Evolutionary conservation across 345 rosid species (phyloP).

Genomic region (Hibiscus mutabilis): DNA sequence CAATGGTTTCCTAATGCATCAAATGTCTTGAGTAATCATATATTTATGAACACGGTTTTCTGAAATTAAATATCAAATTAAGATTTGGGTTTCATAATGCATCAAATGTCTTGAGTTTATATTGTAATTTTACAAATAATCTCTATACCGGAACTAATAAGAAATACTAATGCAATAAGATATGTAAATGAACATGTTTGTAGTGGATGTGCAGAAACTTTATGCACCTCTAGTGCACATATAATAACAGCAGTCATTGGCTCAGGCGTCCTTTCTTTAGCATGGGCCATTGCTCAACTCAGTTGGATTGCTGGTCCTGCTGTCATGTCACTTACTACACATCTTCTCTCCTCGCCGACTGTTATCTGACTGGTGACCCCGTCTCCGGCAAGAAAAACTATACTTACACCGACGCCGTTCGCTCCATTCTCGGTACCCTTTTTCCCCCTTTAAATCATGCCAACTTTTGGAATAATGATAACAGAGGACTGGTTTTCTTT

Average conservation of each 20-base stretch:
- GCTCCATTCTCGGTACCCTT: constrained; percentile 55
- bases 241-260: constrained; percentile 84
- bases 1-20: too few species aligned
- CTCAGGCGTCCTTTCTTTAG: constrained; percentile 77
- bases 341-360: constrained; percentile 59
- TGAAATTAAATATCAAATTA: too few species aligned
- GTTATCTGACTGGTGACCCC: constrained; percentile 60
- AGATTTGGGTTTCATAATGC: too few species aligned
- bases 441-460: not conserved
- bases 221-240: constrained; percentile 86
- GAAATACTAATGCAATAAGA: not conserved
- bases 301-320: constrained; percentile 90
- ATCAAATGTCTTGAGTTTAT: too few species aligned
- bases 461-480: not conserved
- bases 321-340: constrained; percentile 71
- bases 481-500: not conserved
- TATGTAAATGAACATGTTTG: not conserved
- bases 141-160: not conserved
- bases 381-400: constrained; percentile 65
- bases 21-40: too few species aligned
- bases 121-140: not conserved
- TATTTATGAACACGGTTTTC: too few species aligned
- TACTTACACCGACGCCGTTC: constrained; percentile 72
- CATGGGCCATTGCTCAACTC: constrained; percentile 83
- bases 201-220: constrained; percentile 35